Evolutionary conservation across 2,329 filamentous ascomycete species (phyloP), one percentile per base, ranked within the genome.

Genomic region (Xylariaceae sp.): DNA sequence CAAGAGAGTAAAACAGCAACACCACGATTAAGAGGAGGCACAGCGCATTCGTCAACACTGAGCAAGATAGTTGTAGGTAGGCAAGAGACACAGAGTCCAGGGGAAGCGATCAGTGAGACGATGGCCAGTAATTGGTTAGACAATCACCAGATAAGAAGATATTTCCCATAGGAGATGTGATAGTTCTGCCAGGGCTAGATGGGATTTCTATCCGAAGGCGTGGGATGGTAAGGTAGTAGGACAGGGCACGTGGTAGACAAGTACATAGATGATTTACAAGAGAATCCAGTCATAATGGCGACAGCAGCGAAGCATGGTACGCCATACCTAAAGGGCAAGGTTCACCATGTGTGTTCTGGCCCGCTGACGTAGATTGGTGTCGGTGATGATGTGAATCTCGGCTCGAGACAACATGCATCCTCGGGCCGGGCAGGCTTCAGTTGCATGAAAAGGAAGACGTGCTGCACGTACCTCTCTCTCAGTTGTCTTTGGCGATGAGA

Each of bases 391-490:
- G 26, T 8, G n/a, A n/a, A n/a, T n/a, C n/a, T n/a, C n/a, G n/a
- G n/a, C n/a, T n/a, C n/a, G n/a, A n/a, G n/a, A n/a, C n/a, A n/a
- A n/a, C n/a, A n/a, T n/a, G n/a, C n/a, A n/a, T n/a, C n/a, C n/a
- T n/a, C n/a, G n/a, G n/a, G n/a, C n/a, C n/a, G n/a, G n/a, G n/a
- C n/a, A n/a, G n/a, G n/a, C n/a, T n/a, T n/a, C n/a, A n/a, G n/a
- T n/a, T n/a, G n/a, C n/a, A n/a, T 31, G 30, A 16, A 24, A 9
- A 19, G 26, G 35, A 24, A 18, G 32, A 31, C 23, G 30, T 12
- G 16, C 30, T 36, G 36, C 36, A 46, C 40, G 35, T 39, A 45
- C 43, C 34, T 41, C 24, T 36, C 8, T 34, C 18, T 34, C 15
- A 18, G 33, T 34, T 31, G n/a, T n/a, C n/a, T n/a, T n/a, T n/a